Percentiles rank a stretch among this genome's conserved stretches.
These are phyloP conservation scores for Ceratobasidium sp. DNA, from an alignment of 1,284 basidiomycete species.

Conservation along the genomic window DNA sequence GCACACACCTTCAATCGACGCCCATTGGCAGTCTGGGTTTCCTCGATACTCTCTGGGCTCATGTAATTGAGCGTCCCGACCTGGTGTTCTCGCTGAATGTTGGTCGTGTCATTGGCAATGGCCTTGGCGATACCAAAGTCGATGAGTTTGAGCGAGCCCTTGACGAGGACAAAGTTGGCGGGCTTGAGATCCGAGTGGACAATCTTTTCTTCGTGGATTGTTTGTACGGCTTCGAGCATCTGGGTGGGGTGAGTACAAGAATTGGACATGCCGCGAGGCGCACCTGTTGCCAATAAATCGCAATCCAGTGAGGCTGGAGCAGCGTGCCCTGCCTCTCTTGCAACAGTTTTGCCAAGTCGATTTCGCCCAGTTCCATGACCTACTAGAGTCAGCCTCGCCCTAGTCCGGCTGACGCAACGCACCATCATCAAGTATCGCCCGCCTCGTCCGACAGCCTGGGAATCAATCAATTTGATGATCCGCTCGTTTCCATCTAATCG, in stretches of 20 bases:
- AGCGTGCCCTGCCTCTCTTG: slow-evolving; percentile 81
- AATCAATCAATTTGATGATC: slow-evolving; percentile 86
- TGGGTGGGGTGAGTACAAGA: slow-evolving; percentile 47
- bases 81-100: slow-evolving; percentile 93
- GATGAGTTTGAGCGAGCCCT: slow-evolving; percentile 91
- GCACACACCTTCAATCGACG: slow-evolving; percentile 47
- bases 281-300: slow-evolving; percentile 95
- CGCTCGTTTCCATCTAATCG: slow-evolving; percentile 85
- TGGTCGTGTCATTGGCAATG: slow-evolving; percentile 95
- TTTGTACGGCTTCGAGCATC: slow-evolving; percentile 96
- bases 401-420: slow-evolving; percentile 36
- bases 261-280: slow-evolving; percentile 40
- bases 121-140: slow-evolving; percentile 98
- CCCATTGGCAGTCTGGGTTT: slow-evolving; percentile 47
- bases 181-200: slow-evolving; percentile 97
- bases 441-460: slow-evolving; percentile 61
- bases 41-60: slow-evolving; percentile 18
- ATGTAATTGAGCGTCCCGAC: slow-evolving; percentile 50
- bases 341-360: slow-evolving; percentile 81
- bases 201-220: slow-evolving; percentile 95
- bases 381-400: slow-evolving; percentile 41
- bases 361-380: slow-evolving; percentile 94
- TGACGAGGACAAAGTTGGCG: slow-evolving; percentile 94
- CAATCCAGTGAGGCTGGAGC: slow-evolving; percentile 89
- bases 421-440: slow-evolving; percentile 75